These are phyloP conservation scores for Epichloe amarillans DNA, from an alignment of 2,329 filamentous ascomycete genomes.

Conservation along the genomic window DNA sequence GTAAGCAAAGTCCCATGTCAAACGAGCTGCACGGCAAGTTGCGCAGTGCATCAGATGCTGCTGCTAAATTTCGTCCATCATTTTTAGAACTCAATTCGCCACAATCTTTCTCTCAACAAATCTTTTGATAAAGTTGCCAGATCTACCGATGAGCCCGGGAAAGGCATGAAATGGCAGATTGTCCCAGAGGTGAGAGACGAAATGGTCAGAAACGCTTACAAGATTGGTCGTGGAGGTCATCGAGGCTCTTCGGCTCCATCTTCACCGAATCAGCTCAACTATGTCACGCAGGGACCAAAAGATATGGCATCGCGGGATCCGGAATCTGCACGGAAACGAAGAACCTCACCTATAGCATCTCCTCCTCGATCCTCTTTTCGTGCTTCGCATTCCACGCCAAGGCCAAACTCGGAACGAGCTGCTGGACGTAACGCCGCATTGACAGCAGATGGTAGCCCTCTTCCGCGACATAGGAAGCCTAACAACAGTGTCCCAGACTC, in stretches of 20 bases:
- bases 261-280: conserved; percentile 49
- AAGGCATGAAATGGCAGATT: conserved; percentile 99
- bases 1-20: conserved; percentile 29
- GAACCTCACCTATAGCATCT: conserved; percentile 40
- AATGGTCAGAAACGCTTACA: conserved; percentile 62
- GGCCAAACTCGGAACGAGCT: conserved; percentile 32
- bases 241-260: conserved; percentile 57
- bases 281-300: conserved; percentile 44
- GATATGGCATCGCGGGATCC: conserved; percentile 40
- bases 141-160: conserved; percentile 87
- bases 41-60: background rate
- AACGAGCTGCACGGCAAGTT: background rate
- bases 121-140: conserved; percentile 87
- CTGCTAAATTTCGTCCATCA: background rate
- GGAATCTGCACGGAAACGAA: conserved; percentile 41
- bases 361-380: conserved; percentile 38
- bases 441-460: conserved; percentile 45
- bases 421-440: conserved; percentile 23
- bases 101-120: conserved; percentile 92
- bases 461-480: conserved; percentile 43
- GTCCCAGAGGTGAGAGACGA: conserved; percentile 73
- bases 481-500: conserved; percentile 19
- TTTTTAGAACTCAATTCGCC: conserved; percentile 76
- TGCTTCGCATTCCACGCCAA: conserved; percentile 43
- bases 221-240: conserved; percentile 48